A percentile compares a stretch with the other conserved stretches of the same genome.
phyloP scores from a whole-genome alignment of 805 yeast genomes.

The Debaryomyces tyrocola region DNA sequence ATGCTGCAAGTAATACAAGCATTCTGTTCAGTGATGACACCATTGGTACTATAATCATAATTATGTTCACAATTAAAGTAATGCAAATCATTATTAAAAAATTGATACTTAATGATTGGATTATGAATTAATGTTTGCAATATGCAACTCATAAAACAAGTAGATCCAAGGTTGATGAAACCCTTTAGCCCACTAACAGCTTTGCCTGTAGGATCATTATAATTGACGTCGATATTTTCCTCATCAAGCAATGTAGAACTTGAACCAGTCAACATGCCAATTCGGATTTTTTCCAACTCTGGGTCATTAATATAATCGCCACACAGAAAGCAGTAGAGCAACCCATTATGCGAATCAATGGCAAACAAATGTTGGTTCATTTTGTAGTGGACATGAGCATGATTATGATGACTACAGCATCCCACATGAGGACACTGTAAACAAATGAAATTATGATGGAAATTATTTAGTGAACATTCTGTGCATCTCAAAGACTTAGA shows the following conservation, averaged over 20 bases:
- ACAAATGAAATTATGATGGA: slow-evolving; percentile 57
- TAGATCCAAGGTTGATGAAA: slow-evolving; percentile 90
- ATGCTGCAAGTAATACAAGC: slow-evolving; percentile 84
- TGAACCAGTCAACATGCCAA: slow-evolving; percentile 14
- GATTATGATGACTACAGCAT: slow-evolving; percentile 49
- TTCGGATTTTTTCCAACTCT: slow-evolving; percentile 53
- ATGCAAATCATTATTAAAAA: slow-evolving; percentile 70
- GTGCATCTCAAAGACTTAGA: slow-evolving; percentile 50
- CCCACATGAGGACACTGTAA: slow-evolving; percentile 78
- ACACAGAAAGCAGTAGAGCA: slow-evolving; percentile 79
- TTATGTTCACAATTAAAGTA: slow-evolving; percentile 46
- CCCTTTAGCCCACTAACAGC: slow-evolving; percentile 84
- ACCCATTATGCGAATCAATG: slow-evolving; percentile 66
- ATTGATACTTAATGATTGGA: slow-evolving; percentile 78
- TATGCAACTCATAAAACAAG: slow-evolving; percentile 95
- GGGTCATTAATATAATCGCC: slow-evolving; percentile 67
- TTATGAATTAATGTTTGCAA: slow-evolving; percentile 88
- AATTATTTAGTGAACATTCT: slow-evolving; percentile 44
- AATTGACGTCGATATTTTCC: slow-evolving; percentile 10
- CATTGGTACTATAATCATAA: slow-evolving; percentile 20
- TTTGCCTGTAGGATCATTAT: slow-evolving; percentile 43
- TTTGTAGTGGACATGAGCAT: slow-evolving; percentile 33
- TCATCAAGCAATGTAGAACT: slow-evolving; percentile 15
- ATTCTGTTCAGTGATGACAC: slow-evolving; percentile 24
- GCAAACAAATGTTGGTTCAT: slow-evolving; percentile 37